Conservation (phyloP, 805 yeast species). For the Sugiyamaella marilandica region DNA sequence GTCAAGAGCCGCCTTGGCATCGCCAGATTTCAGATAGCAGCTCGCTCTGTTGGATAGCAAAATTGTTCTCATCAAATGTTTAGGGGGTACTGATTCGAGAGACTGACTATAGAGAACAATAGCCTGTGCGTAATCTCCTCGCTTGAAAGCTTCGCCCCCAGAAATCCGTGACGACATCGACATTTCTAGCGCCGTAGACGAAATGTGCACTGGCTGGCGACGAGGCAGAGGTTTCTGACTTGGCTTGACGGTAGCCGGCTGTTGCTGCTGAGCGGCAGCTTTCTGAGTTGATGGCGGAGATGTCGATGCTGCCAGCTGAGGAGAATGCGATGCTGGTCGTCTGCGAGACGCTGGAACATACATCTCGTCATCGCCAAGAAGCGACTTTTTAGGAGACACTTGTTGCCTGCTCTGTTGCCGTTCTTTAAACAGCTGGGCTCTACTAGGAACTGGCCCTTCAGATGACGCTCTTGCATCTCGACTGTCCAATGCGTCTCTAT, state of each 20-base stretch:
- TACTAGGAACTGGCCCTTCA: conserved; percentile 13
- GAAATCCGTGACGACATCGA: conserved; percentile 29
- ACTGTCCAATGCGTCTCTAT: neutral
- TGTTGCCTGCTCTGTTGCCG: neutral
- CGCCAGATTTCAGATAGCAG: conserved; percentile 63
- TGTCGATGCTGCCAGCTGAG: conserved; percentile 1
- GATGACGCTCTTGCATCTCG: neutral
- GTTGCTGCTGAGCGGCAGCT: conserved; percentile 18
- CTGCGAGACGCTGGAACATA: conserved; percentile 18
- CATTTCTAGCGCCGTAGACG: conserved; percentile 31
- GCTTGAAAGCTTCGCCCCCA: conserved; percentile 61
- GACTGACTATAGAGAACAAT: conserved; percentile 54
- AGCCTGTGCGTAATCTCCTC: conserved; percentile 80
- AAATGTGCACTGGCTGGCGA: conserved; percentile 24
- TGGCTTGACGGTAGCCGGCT: conserved; percentile 6
- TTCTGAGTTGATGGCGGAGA: conserved; percentile 11
- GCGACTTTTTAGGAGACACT: neutral
- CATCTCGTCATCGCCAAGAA: conserved; percentile 18
- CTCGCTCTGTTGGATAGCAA: conserved; percentile 73
- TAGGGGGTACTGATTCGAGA: conserved; percentile 52
- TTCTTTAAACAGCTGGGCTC: conserved; percentile 24
- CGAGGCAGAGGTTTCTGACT: conserved; percentile 16
- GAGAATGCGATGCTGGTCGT: conserved; percentile 9
- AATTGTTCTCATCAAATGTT: conserved; percentile 62
- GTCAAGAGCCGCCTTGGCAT: conserved; percentile 48